Evolutionary conservation across 2,329 filamentous ascomycete species (phyloP).

Genomic region (Neonectria sp.): DNA sequence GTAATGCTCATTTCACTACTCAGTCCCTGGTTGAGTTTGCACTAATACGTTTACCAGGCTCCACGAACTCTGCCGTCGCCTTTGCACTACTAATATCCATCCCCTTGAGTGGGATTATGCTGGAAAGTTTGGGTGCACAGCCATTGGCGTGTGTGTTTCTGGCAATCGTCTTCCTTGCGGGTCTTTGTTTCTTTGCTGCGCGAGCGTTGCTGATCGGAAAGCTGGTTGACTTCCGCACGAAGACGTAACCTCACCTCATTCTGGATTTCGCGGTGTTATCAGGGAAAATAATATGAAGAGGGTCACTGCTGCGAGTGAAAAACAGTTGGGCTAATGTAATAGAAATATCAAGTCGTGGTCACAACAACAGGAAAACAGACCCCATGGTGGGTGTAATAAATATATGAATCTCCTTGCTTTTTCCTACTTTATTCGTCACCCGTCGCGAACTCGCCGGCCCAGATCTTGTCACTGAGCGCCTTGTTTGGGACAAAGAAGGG

Average conservation of each 20-base stretch:
- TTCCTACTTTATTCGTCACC: slow-evolving; percentile 36
- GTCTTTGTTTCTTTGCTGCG: slow-evolving; percentile 41
- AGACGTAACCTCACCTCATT: slow-evolving; percentile 14
- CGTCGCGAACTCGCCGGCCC: slow-evolving; percentile 49
- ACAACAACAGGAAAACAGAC: too few relatives aligned
- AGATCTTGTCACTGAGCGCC: slow-evolving; percentile 52
- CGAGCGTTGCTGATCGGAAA: slow-evolving; percentile 33
- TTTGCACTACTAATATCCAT: slow-evolving; percentile 60
- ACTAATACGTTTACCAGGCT: slow-evolving; percentile 53
- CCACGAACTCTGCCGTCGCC: slow-evolving; percentile 59
- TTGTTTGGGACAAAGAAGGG: slow-evolving; percentile 49
- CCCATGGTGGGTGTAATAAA: background rate
- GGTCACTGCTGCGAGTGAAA: background rate
- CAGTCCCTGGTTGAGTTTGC: background rate
- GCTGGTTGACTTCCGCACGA: slow-evolving; percentile 16
- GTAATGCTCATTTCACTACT: slow-evolving; percentile 2
- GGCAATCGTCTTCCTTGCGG: slow-evolving; percentile 54
- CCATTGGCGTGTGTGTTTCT: slow-evolving; percentile 61
- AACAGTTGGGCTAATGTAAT: too few relatives aligned
- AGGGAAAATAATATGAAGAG: background rate
- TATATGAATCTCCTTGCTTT: background rate
- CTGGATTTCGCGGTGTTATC: background rate
- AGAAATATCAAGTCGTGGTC: background rate
- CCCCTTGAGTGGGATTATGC: slow-evolving; percentile 60
- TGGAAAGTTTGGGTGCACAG: slow-evolving; percentile 58